A percentile compares a stretch with the other conserved stretches of the same genome.
phyloP scores from a whole-genome alignment of 352 stramenopile species.

The Phytopythium helicoides region DNA sequence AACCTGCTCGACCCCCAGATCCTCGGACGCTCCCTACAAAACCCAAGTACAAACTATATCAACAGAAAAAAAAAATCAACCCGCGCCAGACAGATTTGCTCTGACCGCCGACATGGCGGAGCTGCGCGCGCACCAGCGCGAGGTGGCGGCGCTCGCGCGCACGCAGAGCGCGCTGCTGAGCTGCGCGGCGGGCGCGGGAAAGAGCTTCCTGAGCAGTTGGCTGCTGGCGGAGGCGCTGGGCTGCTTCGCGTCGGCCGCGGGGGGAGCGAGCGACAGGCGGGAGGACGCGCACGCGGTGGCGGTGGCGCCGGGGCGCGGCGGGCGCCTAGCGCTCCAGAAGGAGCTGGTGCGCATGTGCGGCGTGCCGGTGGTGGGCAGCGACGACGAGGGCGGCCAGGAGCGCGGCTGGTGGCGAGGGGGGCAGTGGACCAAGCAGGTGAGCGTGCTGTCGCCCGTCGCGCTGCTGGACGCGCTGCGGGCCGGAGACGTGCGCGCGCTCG shows the following conservation, averaged over 20 bases:
- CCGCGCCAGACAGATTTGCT: no score
- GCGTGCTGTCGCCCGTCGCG: constrained; percentile 43
- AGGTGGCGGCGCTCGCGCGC: constrained; percentile 66
- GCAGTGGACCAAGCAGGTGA: constrained; percentile 14
- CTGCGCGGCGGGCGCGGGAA: constrained; percentile 52
- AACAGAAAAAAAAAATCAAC: no score
- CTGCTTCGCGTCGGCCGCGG: neutral
- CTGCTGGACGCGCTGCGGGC: constrained; percentile 40
- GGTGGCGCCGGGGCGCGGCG: constrained; percentile 29
- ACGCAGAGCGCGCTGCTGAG: constrained; percentile 63
- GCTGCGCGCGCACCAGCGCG: constrained; percentile 59
- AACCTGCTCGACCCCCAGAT: no score
- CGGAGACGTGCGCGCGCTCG: constrained; percentile 10
- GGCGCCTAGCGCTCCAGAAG: constrained; percentile 24
- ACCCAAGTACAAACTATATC: no score
- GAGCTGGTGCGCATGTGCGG: constrained; percentile 50
- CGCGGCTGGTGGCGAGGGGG: constrained; percentile 17
- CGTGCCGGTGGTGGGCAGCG: constrained; percentile 32
- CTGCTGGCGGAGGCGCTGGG: constrained; percentile 42
- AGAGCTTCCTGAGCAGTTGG: constrained; percentile 63
- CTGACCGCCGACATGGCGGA: constrained; percentile 5
- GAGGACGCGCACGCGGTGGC: constrained; percentile 28
- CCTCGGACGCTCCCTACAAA: no score
- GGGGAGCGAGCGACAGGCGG: neutral
- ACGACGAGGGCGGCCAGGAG: constrained; percentile 5